Percentiles rank a stretch among this genome's conserved stretches.
phyloP scores from a whole-genome alignment of 192 early-diverging fungal genomes.

The Obelidium mucronatum region DNA sequence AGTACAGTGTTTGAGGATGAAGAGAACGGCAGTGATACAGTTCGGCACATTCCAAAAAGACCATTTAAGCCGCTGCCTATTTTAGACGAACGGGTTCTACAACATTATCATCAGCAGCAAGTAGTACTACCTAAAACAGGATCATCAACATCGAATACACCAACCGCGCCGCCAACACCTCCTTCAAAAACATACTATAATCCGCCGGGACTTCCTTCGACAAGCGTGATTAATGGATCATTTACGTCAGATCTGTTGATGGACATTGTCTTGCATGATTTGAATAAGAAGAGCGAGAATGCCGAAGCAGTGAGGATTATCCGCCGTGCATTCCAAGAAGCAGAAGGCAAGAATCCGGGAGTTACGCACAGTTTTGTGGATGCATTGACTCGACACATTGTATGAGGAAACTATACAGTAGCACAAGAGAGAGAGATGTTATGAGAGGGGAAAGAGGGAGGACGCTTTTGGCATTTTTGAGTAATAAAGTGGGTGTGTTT shows the following conservation, averaged over 20 bases:
- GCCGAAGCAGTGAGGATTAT: slow-evolving; percentile 17
- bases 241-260: slow-evolving; percentile 27
- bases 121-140: too few relatives aligned
- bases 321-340: slow-evolving; percentile 34
- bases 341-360: slow-evolving; percentile 13
- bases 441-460: neutral
- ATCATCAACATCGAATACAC: too few relatives aligned
- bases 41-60: neutral
- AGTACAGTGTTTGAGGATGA: neutral
- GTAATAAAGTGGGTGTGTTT: neutral
- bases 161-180: too few relatives aligned
- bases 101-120: too few relatives aligned
- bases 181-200: too few relatives aligned
- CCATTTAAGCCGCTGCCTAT: neutral
- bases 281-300: slow-evolving; percentile 5
- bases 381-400: neutral
- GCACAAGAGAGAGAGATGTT: neutral
- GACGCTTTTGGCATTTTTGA: neutral
- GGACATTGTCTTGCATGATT: slow-evolving; percentile 31
- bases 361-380: slow-evolving; percentile 17
- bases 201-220: neutral
- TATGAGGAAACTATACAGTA: neutral
- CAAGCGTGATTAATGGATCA: neutral
- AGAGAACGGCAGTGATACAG: slow-evolving; percentile 9
- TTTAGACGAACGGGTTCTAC: too few relatives aligned